phyloP scores from a whole-genome alignment of 208 protist species.

The Leishmania major region DNA sequence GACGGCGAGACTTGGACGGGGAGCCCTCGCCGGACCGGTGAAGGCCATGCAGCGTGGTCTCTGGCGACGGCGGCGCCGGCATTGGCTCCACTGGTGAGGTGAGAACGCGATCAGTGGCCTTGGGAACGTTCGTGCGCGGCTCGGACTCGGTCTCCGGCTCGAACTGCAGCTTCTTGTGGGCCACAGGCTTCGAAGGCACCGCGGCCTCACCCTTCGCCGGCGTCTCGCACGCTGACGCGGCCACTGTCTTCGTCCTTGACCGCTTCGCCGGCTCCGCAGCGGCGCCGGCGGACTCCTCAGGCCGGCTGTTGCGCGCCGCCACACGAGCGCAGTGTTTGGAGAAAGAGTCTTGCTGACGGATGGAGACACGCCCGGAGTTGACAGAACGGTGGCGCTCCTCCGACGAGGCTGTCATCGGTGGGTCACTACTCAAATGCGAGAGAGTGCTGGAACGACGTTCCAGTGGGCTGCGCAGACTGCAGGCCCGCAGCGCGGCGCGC shows the following conservation, averaged over 20 bases:
- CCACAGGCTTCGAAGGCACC: background rate
- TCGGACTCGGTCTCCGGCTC: conserved; percentile 14
- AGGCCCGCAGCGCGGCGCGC: conserved; percentile 3
- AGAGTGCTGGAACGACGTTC: conserved; percentile 8
- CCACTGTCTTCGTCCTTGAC: conserved; percentile 1
- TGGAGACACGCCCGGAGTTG: conserved; percentile 13
- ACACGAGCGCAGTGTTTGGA: conserved; percentile 43
- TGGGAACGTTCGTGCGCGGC: conserved; percentile 9
- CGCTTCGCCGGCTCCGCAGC: background rate
- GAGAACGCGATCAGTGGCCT: background rate
- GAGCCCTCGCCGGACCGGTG: conserved; percentile 14
- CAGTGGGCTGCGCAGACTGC: conserved; percentile 1
- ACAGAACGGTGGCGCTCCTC: conserved; percentile 5
- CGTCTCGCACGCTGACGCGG: background rate
- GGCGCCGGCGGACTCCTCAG: background rate
- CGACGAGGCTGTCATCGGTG: conserved; percentile 1
- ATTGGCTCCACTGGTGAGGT: background rate
- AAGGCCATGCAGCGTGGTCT: conserved; percentile 14
- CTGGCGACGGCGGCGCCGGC: conserved; percentile 12
- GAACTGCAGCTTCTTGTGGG: conserved; percentile 8
- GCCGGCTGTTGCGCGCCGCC: conserved; percentile 9
- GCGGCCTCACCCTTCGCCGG: conserved; percentile 4
- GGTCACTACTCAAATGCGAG: conserved; percentile 22
- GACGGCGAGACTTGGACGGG: conserved; percentile 36
- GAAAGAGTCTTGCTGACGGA: conserved; percentile 41